Base-by-base conservation (phyloP, 331 rosid genomes). In the Stylosanthes scabra region DNA sequence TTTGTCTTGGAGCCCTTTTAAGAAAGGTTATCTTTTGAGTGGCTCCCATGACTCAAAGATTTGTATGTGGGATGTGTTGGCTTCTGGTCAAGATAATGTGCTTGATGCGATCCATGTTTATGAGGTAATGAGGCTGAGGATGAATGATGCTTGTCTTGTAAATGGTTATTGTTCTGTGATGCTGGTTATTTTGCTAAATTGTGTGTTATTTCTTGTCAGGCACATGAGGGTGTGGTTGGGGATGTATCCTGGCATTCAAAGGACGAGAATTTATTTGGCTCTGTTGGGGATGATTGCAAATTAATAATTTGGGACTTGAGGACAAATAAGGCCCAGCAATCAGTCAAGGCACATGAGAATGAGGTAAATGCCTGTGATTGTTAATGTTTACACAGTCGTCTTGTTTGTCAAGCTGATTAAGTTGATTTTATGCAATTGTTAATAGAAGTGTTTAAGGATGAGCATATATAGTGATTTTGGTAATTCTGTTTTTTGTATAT, bases 241-340 rank as follows among this genome's bases (percentile, higher is more conserved):
- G 97, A 91, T 78, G 97, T 91, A 42, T 89, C 96, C 0, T 94
- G 99, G 99, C 87, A 88, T 80, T 50, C 58, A 65, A 87, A 83
- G 90, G 75, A 91, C 16, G 90, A 86, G 68, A 83, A 87, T 79
- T 50, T 89, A 45, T 94, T 94, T 78, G 97, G 96, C 29, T 94
- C 99, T 0, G 90, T 77, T 20, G 99, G 97, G 11, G 99, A 94
- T 79, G 99, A 94, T 63, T 78, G 90, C 63, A 83, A 70, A 16
- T 63, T 94, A 85, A 70, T 91, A 70, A 83, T 94, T 51, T 94
- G 97, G 99, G 97, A 91, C 84, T 78, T 90, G 83, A 86, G 97
- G 62, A 80, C 96, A n/a, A 83, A 88, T 83, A 75, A 84, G 67
- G 74, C 88, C 66, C 93, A 85, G 39, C 84, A 94, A 4, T 85